A percentile compares a stretch with the other conserved stretches of the same genome.
These are phyloP conservation scores for Wolfiporia cocos DNA, from an alignment of 1,284 basidiomycete genomes.

Conservation along the genomic window DNA sequence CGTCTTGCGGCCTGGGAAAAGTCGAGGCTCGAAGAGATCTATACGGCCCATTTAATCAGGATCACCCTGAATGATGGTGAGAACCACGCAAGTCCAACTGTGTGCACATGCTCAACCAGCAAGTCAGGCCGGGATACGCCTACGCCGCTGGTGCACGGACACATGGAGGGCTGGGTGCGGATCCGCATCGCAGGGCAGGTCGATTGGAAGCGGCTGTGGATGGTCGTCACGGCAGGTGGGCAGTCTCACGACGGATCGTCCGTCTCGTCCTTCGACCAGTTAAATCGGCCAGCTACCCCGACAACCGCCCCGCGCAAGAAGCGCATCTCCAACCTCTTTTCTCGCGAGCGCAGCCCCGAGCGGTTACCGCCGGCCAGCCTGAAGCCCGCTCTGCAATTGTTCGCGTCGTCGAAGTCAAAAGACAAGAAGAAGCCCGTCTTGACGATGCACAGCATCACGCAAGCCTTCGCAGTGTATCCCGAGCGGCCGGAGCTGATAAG, in stretches of 20 bases:
- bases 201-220: conserved; percentile 94
- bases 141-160: conserved; percentile 64
- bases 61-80: conserved; percentile 54
- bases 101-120: not conserved
- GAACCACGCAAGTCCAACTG: no score
- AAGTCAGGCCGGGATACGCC: conserved; percentile 62
- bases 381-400: conserved; percentile 55
- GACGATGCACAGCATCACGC: conserved; percentile 49
- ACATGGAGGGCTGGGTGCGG: conserved; percentile 90
- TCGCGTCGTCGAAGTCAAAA: conserved; percentile 53
- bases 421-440: conserved; percentile 65
- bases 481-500: conserved; percentile 91
- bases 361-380: conserved; percentile 23
- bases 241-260: conserved; percentile 25
- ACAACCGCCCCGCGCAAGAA: conserved; percentile 38
- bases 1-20: conserved; percentile 95
- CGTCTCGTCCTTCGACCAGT: conserved; percentile 22
- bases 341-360: conserved; percentile 32
- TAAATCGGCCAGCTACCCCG: conserved; percentile 18
- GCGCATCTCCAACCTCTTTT: conserved; percentile 67
- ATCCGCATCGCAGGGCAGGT: conserved; percentile 91
- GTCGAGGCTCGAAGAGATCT: conserved; percentile 92
- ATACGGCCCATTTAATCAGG: conserved; percentile 90
- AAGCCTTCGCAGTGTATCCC: conserved; percentile 88
- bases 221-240: conserved; percentile 49